Evolutionary conservation across 2,329 filamentous ascomycete species (phyloP), one percentile per base, ranked within the genome.

Genomic region (Ceratocystis variospora): DNA sequence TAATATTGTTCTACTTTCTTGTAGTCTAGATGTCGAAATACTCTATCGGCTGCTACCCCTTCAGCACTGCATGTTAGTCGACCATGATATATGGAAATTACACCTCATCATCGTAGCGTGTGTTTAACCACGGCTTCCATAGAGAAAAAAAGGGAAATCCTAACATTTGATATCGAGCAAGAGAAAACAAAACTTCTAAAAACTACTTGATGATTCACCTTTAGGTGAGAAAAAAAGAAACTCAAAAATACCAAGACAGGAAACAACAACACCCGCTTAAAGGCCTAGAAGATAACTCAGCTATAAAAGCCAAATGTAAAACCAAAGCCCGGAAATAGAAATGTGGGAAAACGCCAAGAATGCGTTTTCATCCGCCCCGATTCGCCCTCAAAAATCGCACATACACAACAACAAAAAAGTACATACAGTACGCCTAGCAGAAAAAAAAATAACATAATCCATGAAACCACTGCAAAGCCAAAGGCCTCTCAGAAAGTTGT

Each of bases 351-450:
- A 59, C 55, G 28, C 55, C 28, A 17, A 59, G 7, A 59, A 59
- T 33, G 28, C 55, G 55, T 31, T 19, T 37, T 37, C 12, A 31
- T 33, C 28, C 12, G 31, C 31, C 53, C 31, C 55, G 7, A 37
- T 59, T 33, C 28, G 55, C 55, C 55, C 12, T 31, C 17, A 37
- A 44, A 55, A 64, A 44, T 37, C 3, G 44, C 53, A 33, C 3
- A 25, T 19, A 50, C 25, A 33, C 55, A 37, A 33, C 55, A 37
- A 33, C 50, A 28, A 55, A 7, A 59, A 59, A 59, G 7, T 22
- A 62, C n/a, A 66, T 22, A 62, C n/a, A 66, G 8, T 31, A 45
- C 10, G 61, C 41, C 25, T 19, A 62, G 45, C 17, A 50, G 37
- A n/a, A 48, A 65, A 25, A 25, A 41, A 28, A 7, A 46, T 25